Conservation (phyloP, 805 yeast species). For the Kregervanrija fluxuum region DNA sequence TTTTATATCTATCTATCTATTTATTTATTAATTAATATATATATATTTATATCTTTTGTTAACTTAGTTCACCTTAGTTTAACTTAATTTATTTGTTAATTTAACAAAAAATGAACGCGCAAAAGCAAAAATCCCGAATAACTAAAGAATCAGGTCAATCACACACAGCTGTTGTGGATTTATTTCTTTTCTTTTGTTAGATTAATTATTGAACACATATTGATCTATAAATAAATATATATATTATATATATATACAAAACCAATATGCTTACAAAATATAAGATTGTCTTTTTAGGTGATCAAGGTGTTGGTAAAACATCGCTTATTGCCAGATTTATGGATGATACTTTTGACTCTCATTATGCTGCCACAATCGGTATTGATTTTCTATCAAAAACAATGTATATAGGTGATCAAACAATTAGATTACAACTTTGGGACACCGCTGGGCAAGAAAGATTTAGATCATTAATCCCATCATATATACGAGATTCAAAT, state of each 20-base stretch:
- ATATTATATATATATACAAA: background rate
- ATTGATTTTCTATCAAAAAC: constrained; percentile 90
- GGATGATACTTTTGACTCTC: constrained; percentile 96
- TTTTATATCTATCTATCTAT: too few species aligned
- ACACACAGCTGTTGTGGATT: too few species aligned
- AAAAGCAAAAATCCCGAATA: too few species aligned
- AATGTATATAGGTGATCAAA: constrained; percentile 92
- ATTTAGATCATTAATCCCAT: constrained; percentile 89
- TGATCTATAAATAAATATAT: constrained; percentile 4
- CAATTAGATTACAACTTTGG: constrained; percentile 93
- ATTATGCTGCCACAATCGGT: constrained; percentile 94
- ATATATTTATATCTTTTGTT: too few species aligned
- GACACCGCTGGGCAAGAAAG: constrained; percentile 98
- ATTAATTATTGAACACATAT: too few species aligned
- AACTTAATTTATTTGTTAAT: too few species aligned
- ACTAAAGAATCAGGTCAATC: too few species aligned
- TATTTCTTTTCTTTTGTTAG: too few species aligned
- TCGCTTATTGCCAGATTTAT: constrained; percentile 94
- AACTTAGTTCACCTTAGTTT: too few species aligned
- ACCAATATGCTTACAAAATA: constrained; percentile 47
- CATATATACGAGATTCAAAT: constrained; percentile 90
- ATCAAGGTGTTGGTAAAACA: constrained; percentile 95
- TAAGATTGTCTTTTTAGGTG: constrained; percentile 95
- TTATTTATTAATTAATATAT: too few species aligned
- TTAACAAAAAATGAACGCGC: too few species aligned